Percentiles rank a stretch among this genome's conserved stretches.
Evolutionary conservation across 768 basidiomycete genomes (phyloP).

Genomic region (Termitomyces sp.): DNA sequence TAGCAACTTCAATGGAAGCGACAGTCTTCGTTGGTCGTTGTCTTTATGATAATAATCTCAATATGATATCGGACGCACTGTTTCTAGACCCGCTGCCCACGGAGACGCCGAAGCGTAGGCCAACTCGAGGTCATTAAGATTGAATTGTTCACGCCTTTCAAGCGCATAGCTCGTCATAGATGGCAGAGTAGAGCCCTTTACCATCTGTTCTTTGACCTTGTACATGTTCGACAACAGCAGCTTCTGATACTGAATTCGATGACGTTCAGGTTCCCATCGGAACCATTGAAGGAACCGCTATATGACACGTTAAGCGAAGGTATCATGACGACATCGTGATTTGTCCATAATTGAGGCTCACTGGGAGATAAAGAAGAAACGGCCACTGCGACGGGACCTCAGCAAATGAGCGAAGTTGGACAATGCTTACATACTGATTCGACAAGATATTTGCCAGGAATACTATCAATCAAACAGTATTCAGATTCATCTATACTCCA

Average conservation of each 20-base stretch:
- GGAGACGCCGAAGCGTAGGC: constrained; percentile 37
- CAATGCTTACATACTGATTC: background rate
- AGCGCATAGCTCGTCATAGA: constrained; percentile 32
- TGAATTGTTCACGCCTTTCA: constrained; percentile 26
- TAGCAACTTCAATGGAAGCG: background rate
- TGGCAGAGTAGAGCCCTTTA: constrained; percentile 28
- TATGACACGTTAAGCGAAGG: too few species aligned
- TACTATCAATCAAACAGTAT: background rate
- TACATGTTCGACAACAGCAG: constrained; percentile 30
- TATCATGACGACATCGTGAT: background rate
- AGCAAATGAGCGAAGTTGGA: background rate
- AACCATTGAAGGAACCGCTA: constrained; percentile 37
- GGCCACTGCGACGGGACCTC: constrained; percentile 5
- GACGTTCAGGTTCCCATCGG: constrained; percentile 30
- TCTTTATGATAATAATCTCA: background rate
- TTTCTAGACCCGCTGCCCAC: constrained; percentile 39
- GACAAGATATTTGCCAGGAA: constrained; percentile 1
- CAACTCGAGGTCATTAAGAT: constrained; percentile 32
- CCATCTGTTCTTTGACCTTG: constrained; percentile 35
- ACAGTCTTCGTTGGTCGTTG: background rate
- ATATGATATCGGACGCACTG: constrained; percentile 19
- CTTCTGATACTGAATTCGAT: constrained; percentile 17
- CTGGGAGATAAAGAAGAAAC: constrained; percentile 7
- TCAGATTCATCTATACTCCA: background rate
- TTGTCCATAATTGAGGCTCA: background rate